A percentile compares a stretch with the other conserved stretches of the same genome.
These are phyloP conservation scores for Trichoderma pleuroti DNA, from an alignment of 2,329 filamentous ascomycete genomes.

Conservation along the genomic window DNA sequence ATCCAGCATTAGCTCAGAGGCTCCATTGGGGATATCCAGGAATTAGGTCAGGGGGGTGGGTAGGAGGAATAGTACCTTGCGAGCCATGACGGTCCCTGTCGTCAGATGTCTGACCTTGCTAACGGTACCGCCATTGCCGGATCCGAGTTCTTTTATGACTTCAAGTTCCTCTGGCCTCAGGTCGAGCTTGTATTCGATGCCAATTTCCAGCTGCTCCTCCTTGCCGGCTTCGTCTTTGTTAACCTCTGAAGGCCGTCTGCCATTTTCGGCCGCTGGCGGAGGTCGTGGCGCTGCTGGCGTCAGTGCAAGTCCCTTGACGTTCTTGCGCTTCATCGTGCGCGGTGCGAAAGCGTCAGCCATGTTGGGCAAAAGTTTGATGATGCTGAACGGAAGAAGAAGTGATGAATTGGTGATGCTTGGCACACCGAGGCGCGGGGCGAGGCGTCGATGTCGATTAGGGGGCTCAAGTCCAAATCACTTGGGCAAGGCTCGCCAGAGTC, in stretches of 20 bases:
- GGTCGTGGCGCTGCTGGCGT: conserved; percentile 72
- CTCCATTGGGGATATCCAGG: not conserved
- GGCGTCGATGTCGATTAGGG: not conserved
- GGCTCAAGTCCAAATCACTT: conserved; percentile 19
- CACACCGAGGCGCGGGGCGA: not conserved
- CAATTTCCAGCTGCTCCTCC: conserved; percentile 76
- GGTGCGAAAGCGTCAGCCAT: conserved; percentile 64
- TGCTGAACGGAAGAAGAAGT: not conserved
- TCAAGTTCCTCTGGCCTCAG: conserved; percentile 88
- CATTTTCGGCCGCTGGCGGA: conserved; percentile 68
- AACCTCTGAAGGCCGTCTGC: conserved; percentile 56
- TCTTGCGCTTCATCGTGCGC: conserved; percentile 96
- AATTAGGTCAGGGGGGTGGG: conserved; percentile 15
- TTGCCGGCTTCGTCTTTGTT: conserved; percentile 58
- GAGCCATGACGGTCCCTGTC: conserved; percentile 94
- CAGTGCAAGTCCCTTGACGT: conserved; percentile 91
- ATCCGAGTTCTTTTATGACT: conserved; percentile 88
- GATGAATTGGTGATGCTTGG: not conserved
- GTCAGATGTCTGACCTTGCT: conserved; percentile 96
- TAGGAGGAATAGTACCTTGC: conserved; percentile 65
- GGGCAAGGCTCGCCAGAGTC: conserved; percentile 20
- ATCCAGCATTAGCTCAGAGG: conserved; percentile 12
- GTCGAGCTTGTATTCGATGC: conserved; percentile 94
- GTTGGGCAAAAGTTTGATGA: conserved; percentile 24
- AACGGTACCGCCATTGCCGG: conserved; percentile 95